Percentiles rank a stretch among this genome's conserved stretches.
phyloP scores from a whole-genome alignment of 2,329 filamentous ascomycete species.

The Paramyrothecium sp. region DNA sequence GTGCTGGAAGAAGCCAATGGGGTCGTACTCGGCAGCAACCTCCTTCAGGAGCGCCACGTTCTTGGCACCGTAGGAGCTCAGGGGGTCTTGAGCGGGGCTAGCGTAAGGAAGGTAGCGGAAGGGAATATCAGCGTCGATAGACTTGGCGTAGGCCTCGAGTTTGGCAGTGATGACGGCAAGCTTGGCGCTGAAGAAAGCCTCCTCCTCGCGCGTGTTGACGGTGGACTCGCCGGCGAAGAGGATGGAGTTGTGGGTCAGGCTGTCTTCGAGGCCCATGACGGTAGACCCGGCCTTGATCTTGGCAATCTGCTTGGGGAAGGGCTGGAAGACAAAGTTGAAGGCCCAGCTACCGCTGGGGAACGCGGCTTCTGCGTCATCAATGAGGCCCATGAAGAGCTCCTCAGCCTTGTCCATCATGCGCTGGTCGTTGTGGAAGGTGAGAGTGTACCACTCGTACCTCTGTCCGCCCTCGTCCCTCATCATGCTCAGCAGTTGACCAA shows the following conservation, averaged over 20 bases:
- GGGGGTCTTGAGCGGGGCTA: background rate
- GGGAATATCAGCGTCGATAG: background rate
- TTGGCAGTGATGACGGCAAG: background rate
- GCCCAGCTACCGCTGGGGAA: background rate
- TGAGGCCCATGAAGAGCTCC: background rate
- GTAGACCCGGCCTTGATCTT: background rate
- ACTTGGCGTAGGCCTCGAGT: background rate
- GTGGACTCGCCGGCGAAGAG: background rate
- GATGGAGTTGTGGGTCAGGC: background rate
- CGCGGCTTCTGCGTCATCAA: background rate
- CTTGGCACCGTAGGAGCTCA: background rate
- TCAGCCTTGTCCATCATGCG: background rate
- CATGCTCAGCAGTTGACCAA: background rate
- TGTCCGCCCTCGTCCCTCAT: background rate
- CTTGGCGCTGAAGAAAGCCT: background rate
- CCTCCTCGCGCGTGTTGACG: background rate
- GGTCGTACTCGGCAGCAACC: background rate
- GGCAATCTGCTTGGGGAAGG: background rate
- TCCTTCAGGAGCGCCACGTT: background rate
- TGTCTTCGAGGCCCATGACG: background rate
- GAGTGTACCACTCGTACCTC: background rate
- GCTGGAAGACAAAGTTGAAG: background rate
- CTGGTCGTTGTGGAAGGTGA: background rate
- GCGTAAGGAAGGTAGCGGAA: background rate
- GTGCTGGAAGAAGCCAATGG: background rate